Conservation (phyloP, 768 basidiomycete genomes). For the Russula lepida region DNA sequence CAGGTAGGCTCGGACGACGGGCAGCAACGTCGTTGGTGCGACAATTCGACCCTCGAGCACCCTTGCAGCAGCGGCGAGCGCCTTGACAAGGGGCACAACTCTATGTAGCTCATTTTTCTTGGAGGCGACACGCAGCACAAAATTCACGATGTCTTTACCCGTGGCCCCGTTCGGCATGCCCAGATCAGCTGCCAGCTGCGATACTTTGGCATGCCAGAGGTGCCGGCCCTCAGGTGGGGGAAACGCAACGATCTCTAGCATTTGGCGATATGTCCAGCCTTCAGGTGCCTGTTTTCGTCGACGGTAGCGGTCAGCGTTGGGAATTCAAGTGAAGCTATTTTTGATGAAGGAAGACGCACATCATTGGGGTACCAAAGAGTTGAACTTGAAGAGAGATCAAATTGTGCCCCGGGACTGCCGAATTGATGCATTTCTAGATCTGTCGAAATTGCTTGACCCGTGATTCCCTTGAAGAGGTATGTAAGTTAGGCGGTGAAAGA, state of each 20-base stretch:
- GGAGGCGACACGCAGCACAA: background rate
- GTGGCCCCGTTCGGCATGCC: background rate
- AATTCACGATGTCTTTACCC: background rate
- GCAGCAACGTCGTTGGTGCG: background rate
- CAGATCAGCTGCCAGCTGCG: background rate
- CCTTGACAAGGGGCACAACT: too few relatives aligned
- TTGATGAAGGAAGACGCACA: too few relatives aligned
- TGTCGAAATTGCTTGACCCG: background rate
- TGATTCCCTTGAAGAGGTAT: too few relatives aligned
- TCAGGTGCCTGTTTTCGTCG: background rate
- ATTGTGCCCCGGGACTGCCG: background rate
- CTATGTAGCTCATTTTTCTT: background rate
- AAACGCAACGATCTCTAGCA: background rate
- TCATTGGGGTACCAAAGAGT: background rate
- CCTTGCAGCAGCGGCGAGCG: background rate
- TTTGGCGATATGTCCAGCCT: constrained; percentile 12
- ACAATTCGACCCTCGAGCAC: background rate
- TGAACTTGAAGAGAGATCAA: background rate
- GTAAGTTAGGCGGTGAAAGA: background rate
- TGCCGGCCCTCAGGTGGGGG: background rate
- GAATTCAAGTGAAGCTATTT: too few relatives aligned
- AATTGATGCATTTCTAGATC: background rate
- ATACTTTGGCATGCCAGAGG: background rate
- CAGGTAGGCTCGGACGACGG: too few relatives aligned
- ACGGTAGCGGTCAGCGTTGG: background rate